These are phyloP conservation scores for Nakaseomyces nivariensis DNA, from an alignment of 1,139 yeast genomes.

Conservation along the genomic window DNA sequence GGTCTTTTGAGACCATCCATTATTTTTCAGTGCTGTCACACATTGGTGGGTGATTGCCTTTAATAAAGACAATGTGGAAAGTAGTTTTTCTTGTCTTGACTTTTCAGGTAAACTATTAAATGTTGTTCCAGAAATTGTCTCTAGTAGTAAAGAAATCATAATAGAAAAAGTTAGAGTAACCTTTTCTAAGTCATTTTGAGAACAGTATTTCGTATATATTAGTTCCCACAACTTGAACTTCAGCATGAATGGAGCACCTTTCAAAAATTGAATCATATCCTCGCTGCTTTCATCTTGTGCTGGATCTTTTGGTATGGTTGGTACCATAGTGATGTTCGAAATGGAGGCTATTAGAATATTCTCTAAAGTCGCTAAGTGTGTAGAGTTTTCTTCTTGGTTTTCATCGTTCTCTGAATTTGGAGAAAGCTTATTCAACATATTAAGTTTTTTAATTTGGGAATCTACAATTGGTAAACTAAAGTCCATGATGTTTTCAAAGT, in stretches of 20 bases:
- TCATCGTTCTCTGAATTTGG: slow-evolving; percentile 12
- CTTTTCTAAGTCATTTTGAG: slow-evolving; percentile 32
- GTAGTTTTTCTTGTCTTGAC: slow-evolving; percentile 27
- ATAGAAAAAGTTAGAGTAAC: slow-evolving; percentile 48
- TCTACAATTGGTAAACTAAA: slow-evolving; percentile 43
- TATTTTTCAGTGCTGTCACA: not conserved
- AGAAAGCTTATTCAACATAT: slow-evolving; percentile 31
- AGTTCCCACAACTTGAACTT: slow-evolving; percentile 69
- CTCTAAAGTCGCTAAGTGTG: not conserved
- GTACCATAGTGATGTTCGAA: not conserved
- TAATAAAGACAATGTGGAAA: slow-evolving; percentile 39
- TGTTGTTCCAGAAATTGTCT: slow-evolving; percentile 30
- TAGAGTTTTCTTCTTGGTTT: slow-evolving; percentile 13
- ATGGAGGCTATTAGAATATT: not conserved
- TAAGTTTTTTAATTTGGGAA: slow-evolving; percentile 42
- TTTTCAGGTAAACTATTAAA: slow-evolving; percentile 13
- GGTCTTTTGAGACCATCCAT: not conserved
- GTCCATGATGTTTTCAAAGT: slow-evolving; percentile 40
- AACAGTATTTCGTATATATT: slow-evolving; percentile 50
- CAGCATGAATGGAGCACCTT: slow-evolving; percentile 54
- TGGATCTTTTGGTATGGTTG: no score
- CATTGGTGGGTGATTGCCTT: slow-evolving; percentile 19
- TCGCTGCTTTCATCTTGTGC: slow-evolving; percentile 20
- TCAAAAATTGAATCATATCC: slow-evolving; percentile 52
- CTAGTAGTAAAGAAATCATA: slow-evolving; percentile 37